phyloP scores from a whole-genome alignment of 2,329 filamentous ascomycete species.

The Coniochaeta sp. region DNA sequence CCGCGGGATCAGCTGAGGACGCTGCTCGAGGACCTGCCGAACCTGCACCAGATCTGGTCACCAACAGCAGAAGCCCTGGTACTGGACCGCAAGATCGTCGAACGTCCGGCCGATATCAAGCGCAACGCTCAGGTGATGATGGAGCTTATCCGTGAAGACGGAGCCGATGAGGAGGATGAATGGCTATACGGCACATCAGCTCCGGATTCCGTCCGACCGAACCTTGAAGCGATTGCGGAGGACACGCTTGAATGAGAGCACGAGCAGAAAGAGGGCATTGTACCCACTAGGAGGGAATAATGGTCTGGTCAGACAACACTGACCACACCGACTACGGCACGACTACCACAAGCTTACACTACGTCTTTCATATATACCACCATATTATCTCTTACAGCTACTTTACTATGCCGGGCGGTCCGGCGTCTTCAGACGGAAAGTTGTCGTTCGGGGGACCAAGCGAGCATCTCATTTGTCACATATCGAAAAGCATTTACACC shows the following conservation, averaged over 20 bases:
- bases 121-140: constrained; percentile 55
- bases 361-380: neutral
- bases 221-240: constrained; percentile 42
- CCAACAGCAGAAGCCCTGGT: constrained; percentile 56
- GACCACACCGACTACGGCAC: neutral
- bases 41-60: constrained; percentile 54
- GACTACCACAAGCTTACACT: neutral
- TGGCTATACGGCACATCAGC: constrained; percentile 52
- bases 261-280: neutral
- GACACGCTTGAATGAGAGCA: constrained; percentile 30
- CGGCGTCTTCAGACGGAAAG: neutral
- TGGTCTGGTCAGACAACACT: neutral
- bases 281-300: neutral
- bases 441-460: neutral
- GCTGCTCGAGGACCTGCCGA: constrained; percentile 47
- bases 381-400: neutral
- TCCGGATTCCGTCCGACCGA: constrained; percentile 47
- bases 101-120: constrained; percentile 51
- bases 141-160: constrained; percentile 57
- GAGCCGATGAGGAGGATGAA: constrained; percentile 50
- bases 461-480: neutral
- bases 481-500: neutral
- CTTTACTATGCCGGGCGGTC: neutral
- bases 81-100: constrained; percentile 50
- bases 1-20: constrained; percentile 39